Percentiles rank a stretch among this genome's conserved stretches.
Conservation (phyloP, 2,329 filamentous ascomycete genomes). For the Pseudogymnoascus destructans region DNA sequence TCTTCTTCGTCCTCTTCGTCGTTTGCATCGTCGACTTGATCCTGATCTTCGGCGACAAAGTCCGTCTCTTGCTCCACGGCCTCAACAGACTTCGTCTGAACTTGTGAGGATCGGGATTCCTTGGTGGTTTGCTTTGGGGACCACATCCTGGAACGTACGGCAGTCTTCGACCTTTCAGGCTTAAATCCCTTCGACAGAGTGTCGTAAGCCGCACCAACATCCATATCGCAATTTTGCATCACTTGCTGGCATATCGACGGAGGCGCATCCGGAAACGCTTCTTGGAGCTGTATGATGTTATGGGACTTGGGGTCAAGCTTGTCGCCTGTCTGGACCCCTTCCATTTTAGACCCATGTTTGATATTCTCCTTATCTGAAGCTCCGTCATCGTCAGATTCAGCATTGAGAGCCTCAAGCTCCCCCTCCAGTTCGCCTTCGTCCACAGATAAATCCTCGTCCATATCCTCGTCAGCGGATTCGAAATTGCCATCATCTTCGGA, state of each 20-base stretch:
- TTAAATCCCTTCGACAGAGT: constrained; percentile 21
- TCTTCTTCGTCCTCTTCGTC: constrained; percentile 17
- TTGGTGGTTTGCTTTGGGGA: background rate
- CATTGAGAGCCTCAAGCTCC: constrained; percentile 10
- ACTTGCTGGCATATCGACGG: constrained; percentile 23
- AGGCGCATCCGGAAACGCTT: constrained; percentile 23
- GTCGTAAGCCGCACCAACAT: constrained; percentile 22
- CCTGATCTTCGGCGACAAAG: constrained; percentile 19
- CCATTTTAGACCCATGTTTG: background rate
- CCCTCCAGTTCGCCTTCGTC: constrained; percentile 20
- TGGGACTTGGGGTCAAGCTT: background rate
- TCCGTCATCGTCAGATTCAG: constrained; percentile 13
- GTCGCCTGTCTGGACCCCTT: background rate
- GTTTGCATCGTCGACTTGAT: constrained; percentile 13
- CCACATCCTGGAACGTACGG: constrained; percentile 15
- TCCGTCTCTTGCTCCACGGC: background rate
- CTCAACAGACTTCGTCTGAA: background rate
- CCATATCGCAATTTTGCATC: constrained; percentile 19
- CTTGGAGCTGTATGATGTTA: constrained; percentile 21
- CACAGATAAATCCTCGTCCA: constrained; percentile 16
- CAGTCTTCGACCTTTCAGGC: constrained; percentile 19
- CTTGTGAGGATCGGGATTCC: background rate
- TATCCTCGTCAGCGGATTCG: constrained; percentile 21
- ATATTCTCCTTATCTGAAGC: constrained; percentile 10
- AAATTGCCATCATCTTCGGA: constrained; percentile 22